Evolutionary conservation across 2,329 filamentous ascomycete species (phyloP).

Genomic region (Cladophialophora yegresii): DNA sequence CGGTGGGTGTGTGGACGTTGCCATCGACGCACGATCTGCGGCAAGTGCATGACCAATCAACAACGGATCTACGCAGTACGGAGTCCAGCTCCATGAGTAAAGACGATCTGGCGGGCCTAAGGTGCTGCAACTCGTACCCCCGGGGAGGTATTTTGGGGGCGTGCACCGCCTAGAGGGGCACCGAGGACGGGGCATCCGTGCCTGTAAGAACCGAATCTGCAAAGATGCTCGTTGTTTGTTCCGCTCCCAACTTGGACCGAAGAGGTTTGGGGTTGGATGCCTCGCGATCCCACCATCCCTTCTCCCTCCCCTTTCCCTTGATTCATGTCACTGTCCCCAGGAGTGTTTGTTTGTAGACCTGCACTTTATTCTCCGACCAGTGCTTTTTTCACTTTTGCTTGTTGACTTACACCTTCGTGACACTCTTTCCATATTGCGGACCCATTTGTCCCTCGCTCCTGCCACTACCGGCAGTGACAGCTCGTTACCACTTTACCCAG

Average conservation of each 20-base stretch:
- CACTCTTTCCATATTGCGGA: slow-evolving; percentile 25
- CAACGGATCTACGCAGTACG: not conserved
- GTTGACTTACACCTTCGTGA: slow-evolving; percentile 24
- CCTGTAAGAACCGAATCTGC: slow-evolving; percentile 18
- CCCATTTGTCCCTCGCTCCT: slow-evolving; percentile 29
- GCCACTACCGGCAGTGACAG: slow-evolving; percentile 26
- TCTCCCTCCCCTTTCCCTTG: not conserved
- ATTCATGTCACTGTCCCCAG: not conserved
- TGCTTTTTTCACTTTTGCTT: slow-evolving; percentile 18
- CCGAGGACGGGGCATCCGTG: not conserved
- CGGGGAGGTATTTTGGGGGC: not conserved
- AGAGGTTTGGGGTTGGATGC: not conserved
- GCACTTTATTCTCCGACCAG: slow-evolving; percentile 2
- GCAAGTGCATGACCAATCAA: not conserved
- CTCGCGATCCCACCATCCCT: not conserved
- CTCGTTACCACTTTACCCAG: slow-evolving; percentile 18
- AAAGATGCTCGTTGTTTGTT: not conserved
- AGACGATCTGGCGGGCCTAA: not conserved
- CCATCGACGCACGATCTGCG: not conserved
- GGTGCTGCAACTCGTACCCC: not conserved
- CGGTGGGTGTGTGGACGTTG: slow-evolving; percentile 10
- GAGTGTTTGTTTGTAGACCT: slow-evolving; percentile 4
- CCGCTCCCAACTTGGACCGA: not conserved
- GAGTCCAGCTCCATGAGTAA: not conserved
- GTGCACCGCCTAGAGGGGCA: not conserved